phyloP scores from a whole-genome alignment of 306 rosid species.

The apple (Malus domestica) region ASM211411v1 NC_041797.1:4214001-4214500 shows the following conservation, averaged over 20 bases:
- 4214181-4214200: constrained; percentile 10
- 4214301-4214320: constrained; percentile 20
- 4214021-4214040: not conserved
- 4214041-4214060: no score
- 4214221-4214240: not conserved
- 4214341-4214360: not conserved
- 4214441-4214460: constrained; percentile 16
- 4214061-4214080: no score
- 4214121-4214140: not conserved
- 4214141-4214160: constrained; percentile 4
- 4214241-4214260: not conserved
- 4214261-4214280: constrained; percentile 5
- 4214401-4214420: not conserved
- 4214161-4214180: constrained; percentile 1
- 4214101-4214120: constrained; percentile 4
- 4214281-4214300: constrained; percentile 18
- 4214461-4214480: constrained; percentile 66
- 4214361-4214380: not conserved
- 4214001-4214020: not conserved
- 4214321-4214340: not conserved
- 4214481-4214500: constrained; percentile 47
- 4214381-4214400: constrained; percentile 8
- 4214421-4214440: constrained; percentile 26
- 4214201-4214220: not conserved
- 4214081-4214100: constrained; percentile 1